Evolutionary conservation across 1,139 yeast species (phyloP).

Genomic region (Arxiozyma bovina): DNA sequence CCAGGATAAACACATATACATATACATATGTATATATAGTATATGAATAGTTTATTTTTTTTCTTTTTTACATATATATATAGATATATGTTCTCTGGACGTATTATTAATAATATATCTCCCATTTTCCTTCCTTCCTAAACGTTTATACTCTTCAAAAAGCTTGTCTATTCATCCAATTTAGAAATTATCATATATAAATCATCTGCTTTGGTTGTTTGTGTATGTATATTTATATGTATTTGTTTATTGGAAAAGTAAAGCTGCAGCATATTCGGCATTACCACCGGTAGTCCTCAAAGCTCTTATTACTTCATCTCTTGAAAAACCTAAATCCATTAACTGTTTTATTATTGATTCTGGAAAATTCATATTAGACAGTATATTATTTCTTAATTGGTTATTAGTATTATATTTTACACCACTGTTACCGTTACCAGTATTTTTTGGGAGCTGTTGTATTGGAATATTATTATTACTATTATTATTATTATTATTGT

Average conservation of each 20-base stretch:
- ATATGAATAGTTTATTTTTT: too few species aligned
- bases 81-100: too few species aligned
- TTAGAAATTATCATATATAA: not conserved
- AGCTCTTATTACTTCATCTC: constrained; percentile 57
- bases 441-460: constrained; percentile 7
- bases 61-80: too few species aligned
- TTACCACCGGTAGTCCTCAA: constrained; percentile 62
- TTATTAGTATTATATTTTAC: too few species aligned
- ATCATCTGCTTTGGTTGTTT: not conserved
- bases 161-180: not conserved
- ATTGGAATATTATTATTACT: not conserved
- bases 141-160: too few species aligned
- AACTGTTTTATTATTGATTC: constrained; percentile 47
- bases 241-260: not conserved
- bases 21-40: too few species aligned
- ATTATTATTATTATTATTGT: too few species aligned
- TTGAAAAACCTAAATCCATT: constrained; percentile 61
- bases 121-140: too few species aligned
- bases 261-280: constrained; percentile 76
- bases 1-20: not conserved
- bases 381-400: not conserved
- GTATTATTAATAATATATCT: too few species aligned
- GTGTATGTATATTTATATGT: not conserved
- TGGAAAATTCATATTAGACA: constrained; percentile 21
- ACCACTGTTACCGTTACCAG: not conserved